Percentiles rank a stretch among this genome's conserved stretches.
These are phyloP conservation scores for Orbilia ellipsospora DNA, from an alignment of 2,329 filamentous ascomycete species.

Conservation along the genomic window DNA sequence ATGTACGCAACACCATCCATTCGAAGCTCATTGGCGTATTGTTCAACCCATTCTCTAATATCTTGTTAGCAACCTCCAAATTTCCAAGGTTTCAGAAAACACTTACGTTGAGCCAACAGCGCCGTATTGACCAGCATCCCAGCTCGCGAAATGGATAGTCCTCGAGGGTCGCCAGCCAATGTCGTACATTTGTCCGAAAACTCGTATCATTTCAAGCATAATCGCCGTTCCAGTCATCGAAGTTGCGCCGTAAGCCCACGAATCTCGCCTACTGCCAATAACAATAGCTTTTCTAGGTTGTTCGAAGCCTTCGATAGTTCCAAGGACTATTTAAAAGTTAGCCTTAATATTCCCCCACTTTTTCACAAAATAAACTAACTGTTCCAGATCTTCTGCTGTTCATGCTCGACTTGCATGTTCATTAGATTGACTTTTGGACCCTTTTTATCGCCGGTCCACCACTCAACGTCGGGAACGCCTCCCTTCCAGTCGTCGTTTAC, in stretches of 20 bases:
- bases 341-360: neutral
- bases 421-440: constrained; percentile 83
- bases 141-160: constrained; percentile 96
- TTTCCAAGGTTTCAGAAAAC: neutral
- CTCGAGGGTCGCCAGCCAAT: constrained; percentile 89
- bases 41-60: constrained; percentile 81
- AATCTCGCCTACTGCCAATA: constrained; percentile 91
- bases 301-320: constrained; percentile 84
- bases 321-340: constrained; percentile 70
- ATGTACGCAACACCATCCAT: constrained; percentile 84
- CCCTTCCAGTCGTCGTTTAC: constrained; percentile 79
- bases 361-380: constrained; percentile 38
- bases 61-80: constrained; percentile 18
- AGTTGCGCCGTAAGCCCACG: constrained; percentile 90
- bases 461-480: constrained; percentile 80
- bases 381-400: constrained; percentile 89
- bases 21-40: constrained; percentile 77
- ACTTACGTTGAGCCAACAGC: constrained; percentile 81
- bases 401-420: constrained; percentile 86
- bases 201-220: constrained; percentile 85
- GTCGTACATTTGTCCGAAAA: constrained; percentile 80
- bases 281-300: constrained; percentile 84
- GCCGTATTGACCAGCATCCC: constrained; percentile 95
- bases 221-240: constrained; percentile 90
- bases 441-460: constrained; percentile 78